Evolutionary conservation across 768 basidiomycete species (phyloP).

Genomic region (Boletus sensibilis): DNA sequence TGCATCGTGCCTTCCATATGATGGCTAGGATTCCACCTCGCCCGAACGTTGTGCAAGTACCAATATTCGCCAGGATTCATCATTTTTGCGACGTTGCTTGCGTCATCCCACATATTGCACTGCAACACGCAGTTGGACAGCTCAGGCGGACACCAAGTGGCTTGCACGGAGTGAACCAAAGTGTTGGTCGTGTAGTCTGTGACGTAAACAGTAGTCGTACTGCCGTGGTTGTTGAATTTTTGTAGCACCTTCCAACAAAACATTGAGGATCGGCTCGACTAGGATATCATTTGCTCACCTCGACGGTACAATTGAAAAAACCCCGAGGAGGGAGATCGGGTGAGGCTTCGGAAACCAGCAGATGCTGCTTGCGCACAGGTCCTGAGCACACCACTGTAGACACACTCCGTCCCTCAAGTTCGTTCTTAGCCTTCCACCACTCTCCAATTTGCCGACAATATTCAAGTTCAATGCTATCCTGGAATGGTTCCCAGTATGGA

Average conservation of each 20-base stretch:
- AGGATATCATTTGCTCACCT: slow-evolving; percentile 39
- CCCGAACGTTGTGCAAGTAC: slow-evolving; percentile 51
- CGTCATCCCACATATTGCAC: slow-evolving; percentile 59
- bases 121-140: slow-evolving; percentile 48
- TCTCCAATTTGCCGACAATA: slow-evolving; percentile 46
- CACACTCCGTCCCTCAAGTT: slow-evolving; percentile 17
- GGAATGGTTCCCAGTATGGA: slow-evolving; percentile 44
- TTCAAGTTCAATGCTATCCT: slow-evolving; percentile 36
- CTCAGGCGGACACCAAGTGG: slow-evolving; percentile 46
- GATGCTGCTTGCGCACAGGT: slow-evolving; percentile 37
- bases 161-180: slow-evolving; percentile 32
- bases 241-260: slow-evolving; percentile 45
- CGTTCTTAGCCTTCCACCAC: slow-evolving; percentile 48
- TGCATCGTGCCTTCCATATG: slow-evolving; percentile 55
- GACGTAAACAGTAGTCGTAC: slow-evolving; percentile 51
- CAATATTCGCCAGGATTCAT: slow-evolving; percentile 55
- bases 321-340: slow-evolving; percentile 45
- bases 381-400: slow-evolving; percentile 13
- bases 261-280: neutral
- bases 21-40: slow-evolving; percentile 38
- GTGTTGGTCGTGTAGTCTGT: slow-evolving; percentile 62
- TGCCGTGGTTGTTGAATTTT: slow-evolving; percentile 38
- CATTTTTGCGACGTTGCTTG: slow-evolving; percentile 38
- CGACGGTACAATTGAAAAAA: slow-evolving; percentile 63
- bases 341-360: slow-evolving; percentile 49